Conservation (phyloP, 2,329 filamentous ascomycete species). For the Dactylellina drechsleri region DNA sequence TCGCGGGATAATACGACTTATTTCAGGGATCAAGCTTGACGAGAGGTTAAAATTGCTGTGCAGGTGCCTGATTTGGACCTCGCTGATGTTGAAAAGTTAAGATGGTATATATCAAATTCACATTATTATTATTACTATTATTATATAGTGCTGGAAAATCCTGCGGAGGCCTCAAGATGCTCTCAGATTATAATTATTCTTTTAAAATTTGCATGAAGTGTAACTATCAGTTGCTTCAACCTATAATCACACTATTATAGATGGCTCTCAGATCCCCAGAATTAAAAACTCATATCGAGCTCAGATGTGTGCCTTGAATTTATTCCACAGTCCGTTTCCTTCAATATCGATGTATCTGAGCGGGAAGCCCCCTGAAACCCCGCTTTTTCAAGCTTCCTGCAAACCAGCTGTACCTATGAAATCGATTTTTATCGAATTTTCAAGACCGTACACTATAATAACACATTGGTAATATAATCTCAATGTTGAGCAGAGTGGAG, state of each 20-base stretch:
- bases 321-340: conserved; percentile 8
- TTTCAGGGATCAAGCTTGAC: conserved; percentile 39
- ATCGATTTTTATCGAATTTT: too few species aligned
- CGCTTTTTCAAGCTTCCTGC: background rate
- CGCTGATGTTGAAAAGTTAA: background rate
- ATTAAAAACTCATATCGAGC: background rate
- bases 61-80: conserved; percentile 30
- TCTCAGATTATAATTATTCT: background rate
- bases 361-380: conserved; percentile 7
- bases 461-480: too few species aligned
- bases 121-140: conserved; percentile 1
- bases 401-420: background rate
- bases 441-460: too few species aligned
- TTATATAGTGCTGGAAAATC: background rate
- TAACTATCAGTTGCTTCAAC: conserved; percentile 20
- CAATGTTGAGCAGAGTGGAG: background rate
- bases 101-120: conserved; percentile 10
- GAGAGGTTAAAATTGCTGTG: conserved; percentile 29
- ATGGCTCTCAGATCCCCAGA: conserved; percentile 30
- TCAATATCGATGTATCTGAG: background rate
- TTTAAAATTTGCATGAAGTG: conserved; percentile 3
- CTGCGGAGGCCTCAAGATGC: background rate
- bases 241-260: conserved; percentile 32
- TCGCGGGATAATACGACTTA: conserved; percentile 45
- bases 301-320: background rate